Percentiles rank a stretch among this genome's conserved stretches.
Evolutionary conservation across 305 asterid species (phyloP).

Genomic region (Fraxinus sp.): DNA sequence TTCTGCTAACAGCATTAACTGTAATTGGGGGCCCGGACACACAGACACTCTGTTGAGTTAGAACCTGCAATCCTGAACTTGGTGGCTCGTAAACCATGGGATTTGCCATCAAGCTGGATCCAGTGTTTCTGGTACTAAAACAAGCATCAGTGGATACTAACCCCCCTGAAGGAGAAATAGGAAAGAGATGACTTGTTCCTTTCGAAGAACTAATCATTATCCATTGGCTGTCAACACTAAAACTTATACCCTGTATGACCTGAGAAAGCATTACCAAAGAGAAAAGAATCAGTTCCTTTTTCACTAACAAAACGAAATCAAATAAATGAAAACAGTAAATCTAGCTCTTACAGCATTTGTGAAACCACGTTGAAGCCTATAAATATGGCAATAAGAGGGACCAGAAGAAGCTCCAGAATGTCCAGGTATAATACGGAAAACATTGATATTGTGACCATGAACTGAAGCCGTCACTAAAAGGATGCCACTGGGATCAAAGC

Average conservation of each 20-base stretch:
- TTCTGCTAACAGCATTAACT: conserved; percentile 58
- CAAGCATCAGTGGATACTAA: conserved; percentile 42
- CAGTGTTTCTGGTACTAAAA: conserved; percentile 36
- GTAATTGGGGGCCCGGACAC: conserved; percentile 43
- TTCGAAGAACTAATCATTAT: conserved; percentile 75
- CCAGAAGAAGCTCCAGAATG: conserved; percentile 38
- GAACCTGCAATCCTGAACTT: conserved; percentile 28
- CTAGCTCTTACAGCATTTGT: conserved; percentile 74
- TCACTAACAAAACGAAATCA: conserved; percentile 1
- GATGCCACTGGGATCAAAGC: conserved; percentile 52
- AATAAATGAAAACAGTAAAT: conserved; percentile 2
- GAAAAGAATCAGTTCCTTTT: conserved; percentile 17
- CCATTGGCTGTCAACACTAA: conserved; percentile 85
- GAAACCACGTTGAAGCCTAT: conserved; percentile 85
- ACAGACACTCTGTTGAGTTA: conserved; percentile 40
- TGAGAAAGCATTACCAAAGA: conserved; percentile 35
- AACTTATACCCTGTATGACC: conserved; percentile 92
- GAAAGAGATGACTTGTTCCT: conserved; percentile 88
- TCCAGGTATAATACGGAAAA: conserved; percentile 42
- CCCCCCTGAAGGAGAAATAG: conserved; percentile 73
- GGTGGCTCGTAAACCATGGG: background rate
- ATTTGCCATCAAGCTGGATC: background rate
- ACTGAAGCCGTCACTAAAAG: conserved; percentile 51
- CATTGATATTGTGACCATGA: conserved; percentile 47
- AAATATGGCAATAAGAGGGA: conserved; percentile 66